Evolutionary conservation across 257 asterid genomes (phyloP).

Genomic region (Striga asiatica): DNA sequence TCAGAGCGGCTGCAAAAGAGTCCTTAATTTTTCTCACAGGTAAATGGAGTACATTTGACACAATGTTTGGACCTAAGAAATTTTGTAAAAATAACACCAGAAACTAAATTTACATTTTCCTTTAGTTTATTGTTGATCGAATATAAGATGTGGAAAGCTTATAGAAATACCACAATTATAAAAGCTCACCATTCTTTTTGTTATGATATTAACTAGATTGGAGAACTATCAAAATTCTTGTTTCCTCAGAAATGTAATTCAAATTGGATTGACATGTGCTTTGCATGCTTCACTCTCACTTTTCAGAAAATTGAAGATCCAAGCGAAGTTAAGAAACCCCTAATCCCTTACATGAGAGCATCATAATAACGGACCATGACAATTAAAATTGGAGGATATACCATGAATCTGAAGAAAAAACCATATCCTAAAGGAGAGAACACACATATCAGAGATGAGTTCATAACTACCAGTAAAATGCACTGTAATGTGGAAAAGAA

Average conservation of each 20-base stretch:
- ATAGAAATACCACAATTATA: too few species aligned
- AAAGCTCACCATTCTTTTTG: too few species aligned
- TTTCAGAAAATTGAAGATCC: not conserved
- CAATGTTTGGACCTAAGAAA: too few species aligned
- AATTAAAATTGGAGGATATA: not conserved
- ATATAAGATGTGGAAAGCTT: too few species aligned
- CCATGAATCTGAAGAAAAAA: not conserved
- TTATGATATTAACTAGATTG: too few species aligned
- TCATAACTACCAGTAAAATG: not conserved
- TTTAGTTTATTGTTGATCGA: too few species aligned
- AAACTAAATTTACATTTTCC: too few species aligned
- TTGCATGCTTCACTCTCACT: not conserved
- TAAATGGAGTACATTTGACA: too few species aligned
- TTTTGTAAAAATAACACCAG: too few species aligned
- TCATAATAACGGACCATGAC: not conserved
- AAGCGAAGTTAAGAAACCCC: not conserved
- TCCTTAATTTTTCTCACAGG: too few species aligned
- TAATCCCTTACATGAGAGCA: not conserved
- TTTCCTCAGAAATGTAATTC: not conserved
- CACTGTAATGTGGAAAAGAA: too few species aligned
- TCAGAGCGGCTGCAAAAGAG: too few species aligned
- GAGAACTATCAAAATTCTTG: not conserved
- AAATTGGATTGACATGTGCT: not conserved
- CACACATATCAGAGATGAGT: not conserved
- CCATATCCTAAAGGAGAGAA: not conserved